Evolutionary conservation across 805 yeast genomes (phyloP).

Genomic region (Kluyveromyces siamensis): DNA sequence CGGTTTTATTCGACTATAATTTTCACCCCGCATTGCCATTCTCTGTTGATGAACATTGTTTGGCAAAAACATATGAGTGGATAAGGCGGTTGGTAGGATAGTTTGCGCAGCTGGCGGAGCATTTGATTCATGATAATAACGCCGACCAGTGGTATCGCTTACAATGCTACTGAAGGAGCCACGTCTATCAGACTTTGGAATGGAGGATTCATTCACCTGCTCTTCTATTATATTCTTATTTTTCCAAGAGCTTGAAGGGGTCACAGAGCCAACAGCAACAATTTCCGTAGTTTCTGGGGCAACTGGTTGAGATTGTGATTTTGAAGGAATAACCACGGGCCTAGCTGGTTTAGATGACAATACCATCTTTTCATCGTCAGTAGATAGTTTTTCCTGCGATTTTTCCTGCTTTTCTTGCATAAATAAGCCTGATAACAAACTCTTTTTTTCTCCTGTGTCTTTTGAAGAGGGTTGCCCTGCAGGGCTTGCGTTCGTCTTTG

Average conservation of each 20-base stretch:
- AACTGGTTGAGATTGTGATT: background rate
- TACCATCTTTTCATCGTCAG: background rate
- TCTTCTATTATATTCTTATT: background rate
- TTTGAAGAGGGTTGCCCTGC: constrained; percentile 4
- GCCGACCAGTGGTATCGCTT: constrained; percentile 28
- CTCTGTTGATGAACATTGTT: constrained; percentile 30
- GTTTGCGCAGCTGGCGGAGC: constrained; percentile 56
- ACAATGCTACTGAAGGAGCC: constrained; percentile 29
- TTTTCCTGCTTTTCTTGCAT: constrained; percentile 11
- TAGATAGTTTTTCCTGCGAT: background rate
- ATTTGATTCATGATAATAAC: constrained; percentile 37
- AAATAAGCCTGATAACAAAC: constrained; percentile 25
- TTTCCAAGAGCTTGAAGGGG: constrained; percentile 12
- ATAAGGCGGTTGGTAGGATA: constrained; percentile 47
- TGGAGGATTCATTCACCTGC: background rate
- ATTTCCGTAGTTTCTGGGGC: constrained; percentile 9
- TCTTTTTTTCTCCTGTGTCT: constrained; percentile 17
- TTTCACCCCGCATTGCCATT: constrained; percentile 11
- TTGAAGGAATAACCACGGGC: background rate
- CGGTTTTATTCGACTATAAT: background rate
- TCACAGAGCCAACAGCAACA: constrained; percentile 24
- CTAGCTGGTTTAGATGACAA: background rate
- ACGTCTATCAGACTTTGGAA: constrained; percentile 12
- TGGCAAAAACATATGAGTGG: constrained; percentile 55
- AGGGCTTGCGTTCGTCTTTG: constrained; percentile 9